These are phyloP conservation scores for Tetracladium setigerum DNA, from an alignment of 495 filamentous ascomycete genomes.

Conservation along the genomic window DNA sequence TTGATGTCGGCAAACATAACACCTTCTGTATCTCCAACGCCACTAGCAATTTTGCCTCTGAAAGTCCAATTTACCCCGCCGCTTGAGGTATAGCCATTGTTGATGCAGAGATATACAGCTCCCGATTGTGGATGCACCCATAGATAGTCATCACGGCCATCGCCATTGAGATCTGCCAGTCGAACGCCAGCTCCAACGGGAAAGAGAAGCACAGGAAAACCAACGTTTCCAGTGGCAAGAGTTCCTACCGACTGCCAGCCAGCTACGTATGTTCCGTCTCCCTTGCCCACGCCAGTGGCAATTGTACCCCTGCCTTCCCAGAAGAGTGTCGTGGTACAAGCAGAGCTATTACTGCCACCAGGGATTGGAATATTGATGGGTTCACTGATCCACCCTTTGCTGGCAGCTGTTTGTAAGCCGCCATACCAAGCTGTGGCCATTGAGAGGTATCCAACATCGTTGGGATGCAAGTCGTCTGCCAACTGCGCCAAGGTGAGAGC, in stretches of 20 bases:
- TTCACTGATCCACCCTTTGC: constrained; percentile 27
- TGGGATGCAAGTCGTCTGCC: constrained; percentile 29
- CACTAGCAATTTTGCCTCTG: constrained; percentile 3
- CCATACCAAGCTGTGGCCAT: constrained; percentile 36
- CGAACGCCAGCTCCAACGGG: background rate
- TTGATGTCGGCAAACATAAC: constrained; percentile 26
- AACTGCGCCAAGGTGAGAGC: constrained; percentile 19
- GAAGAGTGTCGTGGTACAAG: background rate
- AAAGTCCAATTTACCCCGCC: constrained; percentile 1
- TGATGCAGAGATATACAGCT: constrained; percentile 1
- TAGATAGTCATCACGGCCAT: constrained; percentile 9
- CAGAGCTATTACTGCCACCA: background rate
- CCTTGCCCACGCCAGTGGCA: background rate
- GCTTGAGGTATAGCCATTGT: background rate
- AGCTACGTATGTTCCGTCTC: background rate
- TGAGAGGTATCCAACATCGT: constrained; percentile 34
- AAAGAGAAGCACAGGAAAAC: background rate
- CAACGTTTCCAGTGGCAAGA: background rate
- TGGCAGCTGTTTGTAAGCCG: constrained; percentile 28
- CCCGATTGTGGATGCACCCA: constrained; percentile 8
- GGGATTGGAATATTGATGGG: constrained; percentile 10
- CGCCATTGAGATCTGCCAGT: constrained; percentile 9
- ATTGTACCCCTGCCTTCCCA: background rate
- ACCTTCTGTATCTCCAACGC: background rate
- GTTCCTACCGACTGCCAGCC: background rate